Base-by-base conservation (phyloP, 192 early-diverging fungal genomes). In the Fimicolochytrium jonesii region DNA sequence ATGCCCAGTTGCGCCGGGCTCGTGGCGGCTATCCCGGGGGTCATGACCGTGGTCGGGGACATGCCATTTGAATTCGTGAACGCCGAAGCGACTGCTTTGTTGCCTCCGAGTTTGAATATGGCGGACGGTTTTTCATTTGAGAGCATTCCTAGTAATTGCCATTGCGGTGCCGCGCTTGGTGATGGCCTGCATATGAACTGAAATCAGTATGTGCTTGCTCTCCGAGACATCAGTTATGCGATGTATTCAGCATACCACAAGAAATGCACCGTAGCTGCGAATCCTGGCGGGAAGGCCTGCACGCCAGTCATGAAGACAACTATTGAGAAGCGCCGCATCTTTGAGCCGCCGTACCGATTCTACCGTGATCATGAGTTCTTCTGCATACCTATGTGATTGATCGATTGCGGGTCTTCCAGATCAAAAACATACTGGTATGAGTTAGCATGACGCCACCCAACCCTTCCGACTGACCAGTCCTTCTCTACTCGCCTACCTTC, bases 361-460 rank as follows among this genome's bases (percentile, higher is more conserved):
- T 28, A 20, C 37, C 29, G 34, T 25, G 23, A 15, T 22, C 20
- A 47, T 4, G 6, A 56, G 34, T 56, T 17, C 33, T 28, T 20
- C 18, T 18, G 42, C 39, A 32, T 33, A 70, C 68, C 68, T 32
- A 96, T 86, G 75, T 98, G 95, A 75, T 98, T 98, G 75, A 95
- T 90, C 50, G 72, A 78, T 57, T 81, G 78, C 1, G 93, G 88
- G 46, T 95, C 91, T 1, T 84, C 75, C 17, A 98, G 76, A 66
- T 93, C 89, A 81, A 98, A 94, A 11, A 92, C 81, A 71, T 90
- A 97, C 72, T 93, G 88, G n/a, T n/a, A n/a, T 68, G 83, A 85
- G 15, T 86, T 82, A 33, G 17, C 6, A 17, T 5, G 41, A 18
- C 31, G 29, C 44, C 3, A 11, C 35, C 42, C 30, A 56, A 31